A percentile compares a stretch with the other conserved stretches of the same genome.
Evolutionary conservation across 2,329 filamentous ascomycete species (phyloP).

Genomic region (Trichocomaceae sp.): DNA sequence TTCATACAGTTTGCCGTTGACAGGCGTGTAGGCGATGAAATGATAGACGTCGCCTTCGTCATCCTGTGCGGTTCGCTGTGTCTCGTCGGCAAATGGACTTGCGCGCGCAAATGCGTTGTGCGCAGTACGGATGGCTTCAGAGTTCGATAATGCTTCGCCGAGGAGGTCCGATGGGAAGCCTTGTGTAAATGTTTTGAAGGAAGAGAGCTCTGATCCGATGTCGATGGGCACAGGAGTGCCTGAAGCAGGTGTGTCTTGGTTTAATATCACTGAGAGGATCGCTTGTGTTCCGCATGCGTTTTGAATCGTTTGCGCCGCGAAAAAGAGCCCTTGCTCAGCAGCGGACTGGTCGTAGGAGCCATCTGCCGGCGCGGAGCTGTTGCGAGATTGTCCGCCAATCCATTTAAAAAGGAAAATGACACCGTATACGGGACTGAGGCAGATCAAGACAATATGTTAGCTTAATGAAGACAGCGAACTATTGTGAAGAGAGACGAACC

Average conservation of each 20-base stretch:
- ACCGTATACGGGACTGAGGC: conserved; percentile 68
- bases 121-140: conserved; percentile 63
- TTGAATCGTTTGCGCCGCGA: conserved; percentile 94
- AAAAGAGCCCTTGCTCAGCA: conserved; percentile 73
- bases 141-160: conserved; percentile 66
- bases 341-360: conserved; percentile 66
- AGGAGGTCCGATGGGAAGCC: conserved; percentile 70
- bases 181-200: conserved; percentile 84
- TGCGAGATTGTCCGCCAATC: conserved; percentile 53
- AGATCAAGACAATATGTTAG: background rate
- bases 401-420: conserved; percentile 99
- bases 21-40: conserved; percentile 88
- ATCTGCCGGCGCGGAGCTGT: conserved; percentile 65
- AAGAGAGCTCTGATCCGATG: conserved; percentile 62
- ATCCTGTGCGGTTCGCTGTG: conserved; percentile 61
- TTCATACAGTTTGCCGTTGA: conserved; percentile 79
- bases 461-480: background rate
- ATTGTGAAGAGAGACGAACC: conserved; percentile 23
- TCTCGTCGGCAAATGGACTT: conserved; percentile 91
- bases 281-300: conserved; percentile 98
- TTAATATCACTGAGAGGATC: conserved; percentile 82
- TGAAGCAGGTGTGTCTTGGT: conserved; percentile 52
- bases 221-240: conserved; percentile 46
- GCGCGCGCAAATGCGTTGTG: conserved; percentile 88
- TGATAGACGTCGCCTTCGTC: conserved; percentile 84